Percentiles rank a stretch among this genome's conserved stretches.
These are phyloP conservation scores for Paraphoma chrysanthemicola DNA, from an alignment of 2,329 filamentous ascomycete genomes.

Conservation along the genomic window DNA sequence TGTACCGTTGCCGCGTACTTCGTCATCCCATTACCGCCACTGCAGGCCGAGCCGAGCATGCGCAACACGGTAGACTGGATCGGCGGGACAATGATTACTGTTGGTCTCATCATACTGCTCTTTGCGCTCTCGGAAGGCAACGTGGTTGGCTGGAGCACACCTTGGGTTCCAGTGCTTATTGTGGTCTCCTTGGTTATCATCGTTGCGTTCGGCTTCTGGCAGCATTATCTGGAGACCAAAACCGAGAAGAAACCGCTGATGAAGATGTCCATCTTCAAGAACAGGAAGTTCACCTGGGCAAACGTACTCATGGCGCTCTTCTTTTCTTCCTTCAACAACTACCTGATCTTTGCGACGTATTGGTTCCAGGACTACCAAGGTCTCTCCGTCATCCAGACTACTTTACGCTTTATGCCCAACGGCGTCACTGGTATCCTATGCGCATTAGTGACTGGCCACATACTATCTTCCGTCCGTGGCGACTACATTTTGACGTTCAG, in stretches of 20 bases:
- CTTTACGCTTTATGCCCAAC: slow-evolving; percentile 71
- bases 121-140: slow-evolving; percentile 75
- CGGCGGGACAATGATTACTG: slow-evolving; percentile 68
- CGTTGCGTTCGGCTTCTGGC: slow-evolving; percentile 66
- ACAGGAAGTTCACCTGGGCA: slow-evolving; percentile 65
- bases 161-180: slow-evolving; percentile 68
- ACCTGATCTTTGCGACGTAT: slow-evolving; percentile 71
- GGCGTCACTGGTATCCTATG: slow-evolving; percentile 67
- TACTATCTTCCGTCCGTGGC: slow-evolving; percentile 60
- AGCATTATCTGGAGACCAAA: slow-evolving; percentile 64
- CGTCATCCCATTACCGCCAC: slow-evolving; percentile 64
- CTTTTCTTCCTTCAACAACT: slow-evolving; percentile 73
- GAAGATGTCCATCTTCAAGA: slow-evolving; percentile 70
- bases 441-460: slow-evolving; percentile 57
- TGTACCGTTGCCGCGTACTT: slow-evolving; percentile 65
- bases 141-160: slow-evolving; percentile 69
- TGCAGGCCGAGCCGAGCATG: slow-evolving; percentile 34
- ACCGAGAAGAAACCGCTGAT: slow-evolving; percentile 64
- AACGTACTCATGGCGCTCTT: slow-evolving; percentile 72
- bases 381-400: slow-evolving; percentile 68
- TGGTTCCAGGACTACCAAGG: slow-evolving; percentile 74
- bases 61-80: slow-evolving; percentile 69
- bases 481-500: slow-evolving; percentile 66
- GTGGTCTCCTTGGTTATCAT: slow-evolving; percentile 65
- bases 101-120: slow-evolving; percentile 67